phyloP scores from a whole-genome alignment of 2,329 filamentous ascomycete genomes.

The Aspergillus ibericus region DNA sequence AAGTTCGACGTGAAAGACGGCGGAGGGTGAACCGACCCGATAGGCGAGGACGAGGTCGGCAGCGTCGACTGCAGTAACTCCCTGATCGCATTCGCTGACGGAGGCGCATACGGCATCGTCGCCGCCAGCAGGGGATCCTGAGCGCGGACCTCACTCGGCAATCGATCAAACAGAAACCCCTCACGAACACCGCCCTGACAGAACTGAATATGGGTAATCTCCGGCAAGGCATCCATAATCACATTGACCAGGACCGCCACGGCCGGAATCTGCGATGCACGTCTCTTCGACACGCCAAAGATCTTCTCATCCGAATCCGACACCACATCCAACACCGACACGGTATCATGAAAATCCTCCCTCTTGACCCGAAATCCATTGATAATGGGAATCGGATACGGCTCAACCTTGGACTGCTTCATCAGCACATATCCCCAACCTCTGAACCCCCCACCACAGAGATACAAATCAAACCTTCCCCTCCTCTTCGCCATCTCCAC shows the following conservation, averaged over 20 bases:
- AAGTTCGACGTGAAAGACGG: conserved; percentile 48
- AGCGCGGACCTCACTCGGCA: conserved; percentile 60
- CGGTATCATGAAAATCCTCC: conserved; percentile 60
- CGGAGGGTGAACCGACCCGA: conserved; percentile 31
- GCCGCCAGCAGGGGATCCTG: conserved; percentile 67
- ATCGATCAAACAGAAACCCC: conserved; percentile 72
- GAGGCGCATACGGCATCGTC: conserved; percentile 54
- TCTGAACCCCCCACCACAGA: conserved; percentile 86
- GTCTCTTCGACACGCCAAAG: conserved; percentile 76
- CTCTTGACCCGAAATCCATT: conserved; percentile 72
- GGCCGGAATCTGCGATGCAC: conserved; percentile 78
- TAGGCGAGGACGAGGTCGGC: conserved; percentile 35
- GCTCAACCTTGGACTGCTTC: conserved; percentile 68
- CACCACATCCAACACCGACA: conserved; percentile 45
- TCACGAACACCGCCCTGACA: conserved; percentile 86
- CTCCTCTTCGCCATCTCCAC: conserved; percentile 44
- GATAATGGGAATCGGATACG: conserved; percentile 81
- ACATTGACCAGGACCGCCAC: conserved; percentile 78
- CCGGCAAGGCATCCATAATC: conserved; percentile 67
- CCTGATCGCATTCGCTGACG: conserved; percentile 49
- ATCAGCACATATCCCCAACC: conserved; percentile 90
- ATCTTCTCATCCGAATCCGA: conserved; percentile 38
- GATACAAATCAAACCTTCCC: conserved; percentile 68
- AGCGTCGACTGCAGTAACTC: conserved; percentile 51
- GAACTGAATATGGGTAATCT: conserved; percentile 73